phyloP scores from a whole-genome alignment of 2,329 filamentous ascomycete species.

The Colletotrichum lindemuthianum region DNA sequence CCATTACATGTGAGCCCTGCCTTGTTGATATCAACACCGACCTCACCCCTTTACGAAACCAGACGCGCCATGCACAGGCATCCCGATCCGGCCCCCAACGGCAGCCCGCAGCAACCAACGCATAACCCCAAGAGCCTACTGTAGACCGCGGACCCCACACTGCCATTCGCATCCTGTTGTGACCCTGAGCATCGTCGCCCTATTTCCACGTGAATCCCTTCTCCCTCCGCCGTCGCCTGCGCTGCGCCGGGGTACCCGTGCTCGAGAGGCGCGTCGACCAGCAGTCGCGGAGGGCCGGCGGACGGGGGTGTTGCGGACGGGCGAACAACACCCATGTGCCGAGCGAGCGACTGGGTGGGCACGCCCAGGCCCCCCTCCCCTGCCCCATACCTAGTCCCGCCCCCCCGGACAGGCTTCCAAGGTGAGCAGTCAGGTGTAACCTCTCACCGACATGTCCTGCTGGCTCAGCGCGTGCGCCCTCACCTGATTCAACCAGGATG shows the following conservation, averaged over 20 bases:
- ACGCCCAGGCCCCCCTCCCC: not conserved
- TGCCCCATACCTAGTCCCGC: slow-evolving; percentile 6
- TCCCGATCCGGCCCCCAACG: not conserved
- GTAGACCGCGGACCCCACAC: not conserved
- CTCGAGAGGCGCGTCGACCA: not conserved
- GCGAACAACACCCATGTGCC: no score
- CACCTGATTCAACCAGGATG: slow-evolving; percentile 8
- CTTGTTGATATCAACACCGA: not conserved
- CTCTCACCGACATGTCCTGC: slow-evolving; percentile 30
- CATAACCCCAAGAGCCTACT: not conserved
- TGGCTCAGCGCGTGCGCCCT: not conserved
- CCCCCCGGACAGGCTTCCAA: slow-evolving; percentile 10
- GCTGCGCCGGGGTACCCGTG: not conserved
- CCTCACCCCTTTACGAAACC: not conserved
- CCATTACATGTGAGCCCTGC: not conserved
- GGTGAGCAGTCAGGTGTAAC: slow-evolving; percentile 36
- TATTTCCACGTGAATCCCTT: slow-evolving; percentile 22
- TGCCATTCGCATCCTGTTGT: not conserved
- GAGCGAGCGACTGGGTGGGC: no score
- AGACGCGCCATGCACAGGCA: not conserved
- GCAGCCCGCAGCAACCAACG: not conserved
- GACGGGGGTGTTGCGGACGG: no score
- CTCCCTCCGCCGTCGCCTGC: not conserved
- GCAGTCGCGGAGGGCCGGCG: no score
- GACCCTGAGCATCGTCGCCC: slow-evolving; percentile 1